Evolutionary conservation across 2,329 filamentous ascomycete species (phyloP), one percentile per base, ranked within the genome.

Genomic region (Verticillium zaregamsianum): DNA sequence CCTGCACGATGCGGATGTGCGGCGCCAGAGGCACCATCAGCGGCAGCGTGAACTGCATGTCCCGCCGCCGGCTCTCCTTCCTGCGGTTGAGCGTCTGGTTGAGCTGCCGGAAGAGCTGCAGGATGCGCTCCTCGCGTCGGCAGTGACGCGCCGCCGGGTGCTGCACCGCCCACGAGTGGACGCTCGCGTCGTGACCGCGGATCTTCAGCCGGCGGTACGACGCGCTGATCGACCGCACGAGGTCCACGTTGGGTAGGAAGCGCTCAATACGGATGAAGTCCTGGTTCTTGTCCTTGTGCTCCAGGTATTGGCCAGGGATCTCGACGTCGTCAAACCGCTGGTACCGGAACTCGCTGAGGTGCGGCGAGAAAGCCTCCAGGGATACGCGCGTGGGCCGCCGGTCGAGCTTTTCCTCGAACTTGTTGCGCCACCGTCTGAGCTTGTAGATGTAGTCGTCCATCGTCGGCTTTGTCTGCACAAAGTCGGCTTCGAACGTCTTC

Each of bases 371-470:
- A 32, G 83, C 84, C 74, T 99, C 95, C 11, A 99, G 82, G 58
- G 90, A 89, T 59, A 90, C 86, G 52, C 84, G 86, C 31, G 88
- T 85, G 45, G 88, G 82, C 58, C 95, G 86, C 23, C 93, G 90
- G 73, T 99, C 95, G 57, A 99, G 87, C 75, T 96, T 96, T 79
- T 98, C 93, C 74, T 98, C 95, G 68, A 99, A 97, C 73, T 97
- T 95, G 77, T 97, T 95, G 59, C 96, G 88, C 95, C 95, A 99
- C 68, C 89, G 90, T 55, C 95, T 90, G 59, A 99, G 82, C 75
- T 97, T 98, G 75, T 97, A 92, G 65, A 99, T 98, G 79, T 99
- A 99, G 74, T 97, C 93, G 72, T 91, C 90, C 93, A 99, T 97
- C 1, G 93, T 98, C 3, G 95, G 96, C 76, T 97, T 97, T 72